Percentiles rank a stretch among this genome's conserved stretches.
These are phyloP conservation scores for Chiua virens DNA, from an alignment of 768 basidiomycete species.

Conservation along the genomic window DNA sequence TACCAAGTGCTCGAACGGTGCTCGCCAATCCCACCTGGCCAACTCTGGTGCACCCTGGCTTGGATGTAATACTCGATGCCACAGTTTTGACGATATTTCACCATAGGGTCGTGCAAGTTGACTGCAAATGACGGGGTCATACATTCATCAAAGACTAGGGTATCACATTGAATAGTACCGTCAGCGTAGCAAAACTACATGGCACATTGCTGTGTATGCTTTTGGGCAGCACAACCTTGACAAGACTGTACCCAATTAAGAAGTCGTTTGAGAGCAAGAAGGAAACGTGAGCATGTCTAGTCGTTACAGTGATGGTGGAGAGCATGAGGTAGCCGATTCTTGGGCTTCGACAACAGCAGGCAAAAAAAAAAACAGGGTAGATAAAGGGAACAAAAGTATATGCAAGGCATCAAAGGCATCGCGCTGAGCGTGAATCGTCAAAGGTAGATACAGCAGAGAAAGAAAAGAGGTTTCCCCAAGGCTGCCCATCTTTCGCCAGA, in stretches of 20 bases:
- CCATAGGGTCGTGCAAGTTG: neutral
- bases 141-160: constrained; percentile 5
- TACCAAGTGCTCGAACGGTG: constrained; percentile 3
- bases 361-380: constrained; percentile 3
- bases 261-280: constrained; percentile 35
- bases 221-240: constrained; percentile 23
- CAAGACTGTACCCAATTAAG: constrained; percentile 32
- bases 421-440: constrained; percentile 25
- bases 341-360: constrained; percentile 14
- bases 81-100: constrained; percentile 3
- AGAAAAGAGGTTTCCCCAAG: constrained; percentile 9
- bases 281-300: constrained; percentile 62
- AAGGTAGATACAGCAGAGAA: constrained; percentile 17
- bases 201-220: constrained; percentile 14
- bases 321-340: constrained; percentile 21
- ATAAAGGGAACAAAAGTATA: constrained; percentile 11
- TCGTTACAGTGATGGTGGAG: constrained; percentile 54
- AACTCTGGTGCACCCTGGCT: constrained; percentile 4
- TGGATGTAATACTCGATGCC: constrained; percentile 6
- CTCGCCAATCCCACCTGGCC: neutral
- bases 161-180: constrained; percentile 12
- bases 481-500: constrained; percentile 14
- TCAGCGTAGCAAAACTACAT: constrained; percentile 12
- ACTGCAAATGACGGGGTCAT: neutral
- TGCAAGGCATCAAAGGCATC: constrained; percentile 28